Evolutionary conservation across 164 flowering plant species (phyloP).

Genomic region (Nelumbo lutea): DNA sequence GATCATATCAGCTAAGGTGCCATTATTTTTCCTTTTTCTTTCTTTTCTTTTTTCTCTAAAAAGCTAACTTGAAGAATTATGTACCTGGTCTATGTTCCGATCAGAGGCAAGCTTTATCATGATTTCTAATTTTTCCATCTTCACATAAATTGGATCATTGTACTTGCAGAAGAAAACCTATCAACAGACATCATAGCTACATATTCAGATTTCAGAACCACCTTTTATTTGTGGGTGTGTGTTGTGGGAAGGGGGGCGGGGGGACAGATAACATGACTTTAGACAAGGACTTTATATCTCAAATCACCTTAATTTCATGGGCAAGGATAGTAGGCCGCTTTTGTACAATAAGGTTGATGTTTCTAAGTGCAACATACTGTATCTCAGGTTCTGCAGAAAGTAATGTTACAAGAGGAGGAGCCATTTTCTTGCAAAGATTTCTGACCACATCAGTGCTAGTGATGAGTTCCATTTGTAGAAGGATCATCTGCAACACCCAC

Average conservation of each 20-base stretch:
- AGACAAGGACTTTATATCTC: background rate
- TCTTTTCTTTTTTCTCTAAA: no score
- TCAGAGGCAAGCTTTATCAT: constrained; percentile 99
- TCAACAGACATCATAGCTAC: constrained; percentile 12
- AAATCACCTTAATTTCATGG: constrained; percentile 92
- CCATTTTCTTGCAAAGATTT: constrained; percentile 99
- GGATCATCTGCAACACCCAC: constrained; percentile 75
- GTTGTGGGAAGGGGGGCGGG: no score
- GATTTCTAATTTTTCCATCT: constrained; percentile 94
- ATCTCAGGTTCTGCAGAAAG: constrained; percentile 99
- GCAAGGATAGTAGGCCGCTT: constrained; percentile 96
- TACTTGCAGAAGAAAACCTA: constrained; percentile 99
- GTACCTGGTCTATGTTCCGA: constrained; percentile 96
- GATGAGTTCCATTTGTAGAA: constrained; percentile 98
- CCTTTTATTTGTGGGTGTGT: background rate
- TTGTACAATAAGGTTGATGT: constrained; percentile 96
- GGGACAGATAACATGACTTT: background rate
- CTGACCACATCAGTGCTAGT: constrained; percentile 95
- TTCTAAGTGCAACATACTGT: constrained; percentile 95
- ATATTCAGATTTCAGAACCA: background rate
- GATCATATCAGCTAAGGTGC: no score
- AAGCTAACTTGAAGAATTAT: background rate
- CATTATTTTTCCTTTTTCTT: no score
- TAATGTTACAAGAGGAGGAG: constrained; percentile 98
- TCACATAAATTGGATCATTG: constrained; percentile 98